A percentile compares a stretch with the other conserved stretches of the same genome.
phyloP scores from a whole-genome alignment of 2,329 filamentous ascomycete species.

The Sphaceloma murrayae region DNA sequence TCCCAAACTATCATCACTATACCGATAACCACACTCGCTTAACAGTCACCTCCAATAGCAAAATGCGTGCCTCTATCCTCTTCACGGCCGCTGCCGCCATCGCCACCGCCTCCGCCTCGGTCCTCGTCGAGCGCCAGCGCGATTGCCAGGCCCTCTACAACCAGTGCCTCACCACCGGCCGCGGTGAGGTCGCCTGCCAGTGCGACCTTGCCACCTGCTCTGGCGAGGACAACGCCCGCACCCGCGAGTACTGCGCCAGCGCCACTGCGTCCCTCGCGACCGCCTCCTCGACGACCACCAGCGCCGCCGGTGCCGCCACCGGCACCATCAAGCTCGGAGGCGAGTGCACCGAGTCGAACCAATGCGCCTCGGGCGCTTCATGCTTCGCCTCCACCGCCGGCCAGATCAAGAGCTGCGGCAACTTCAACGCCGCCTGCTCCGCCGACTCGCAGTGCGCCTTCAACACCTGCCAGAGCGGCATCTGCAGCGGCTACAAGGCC shows the following conservation, averaged over 20 bases:
- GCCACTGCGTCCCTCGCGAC: constrained; percentile 14
- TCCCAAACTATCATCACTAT: constrained; percentile 1
- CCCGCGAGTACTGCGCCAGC: constrained; percentile 18
- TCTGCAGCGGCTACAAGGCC: constrained; percentile 18
- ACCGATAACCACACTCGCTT: neutral
- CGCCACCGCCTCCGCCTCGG: constrained; percentile 3
- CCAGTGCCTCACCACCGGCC: constrained; percentile 17
- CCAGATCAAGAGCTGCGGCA: constrained; percentile 21
- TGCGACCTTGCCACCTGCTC: constrained; percentile 18
- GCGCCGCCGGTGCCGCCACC: constrained; percentile 16
- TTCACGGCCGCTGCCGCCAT: constrained; percentile 19
- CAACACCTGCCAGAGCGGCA: constrained; percentile 23
- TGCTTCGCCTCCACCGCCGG: constrained; percentile 21
- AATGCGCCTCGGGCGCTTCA: constrained; percentile 20
- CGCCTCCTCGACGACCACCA: constrained; percentile 5
- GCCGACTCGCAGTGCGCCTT: constrained; percentile 22
- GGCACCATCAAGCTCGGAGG: constrained; percentile 21
- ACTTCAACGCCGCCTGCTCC: constrained; percentile 23
- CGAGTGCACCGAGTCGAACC: constrained; percentile 19
- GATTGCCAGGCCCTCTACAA: constrained; percentile 19
- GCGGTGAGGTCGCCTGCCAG: constrained; percentile 17
- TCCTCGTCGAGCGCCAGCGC: constrained; percentile 1
- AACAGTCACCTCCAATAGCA: constrained; percentile 7
- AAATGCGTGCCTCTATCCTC: constrained; percentile 20
- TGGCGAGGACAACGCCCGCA: constrained; percentile 18